Percentiles rank a stretch among this genome's conserved stretches.
Evolutionary conservation across 139 green algal species (phyloP).

Genomic region (Closterium sp.): DNA sequence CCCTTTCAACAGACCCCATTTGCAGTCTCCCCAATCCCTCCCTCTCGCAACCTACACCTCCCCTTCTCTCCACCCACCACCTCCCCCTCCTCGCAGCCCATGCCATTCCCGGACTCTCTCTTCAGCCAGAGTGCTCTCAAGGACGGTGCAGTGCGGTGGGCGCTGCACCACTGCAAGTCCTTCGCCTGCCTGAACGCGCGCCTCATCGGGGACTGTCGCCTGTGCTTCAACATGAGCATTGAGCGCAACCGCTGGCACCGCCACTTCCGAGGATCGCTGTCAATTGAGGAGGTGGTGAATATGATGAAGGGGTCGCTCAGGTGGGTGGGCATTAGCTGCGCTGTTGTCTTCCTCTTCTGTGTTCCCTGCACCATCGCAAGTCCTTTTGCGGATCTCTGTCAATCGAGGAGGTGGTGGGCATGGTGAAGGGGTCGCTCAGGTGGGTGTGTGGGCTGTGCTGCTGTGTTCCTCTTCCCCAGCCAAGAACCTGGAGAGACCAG

Average conservation of each 20-base stretch:
- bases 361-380: conserved; percentile 30
- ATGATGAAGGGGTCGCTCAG: conserved; percentile 23
- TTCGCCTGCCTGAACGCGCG: conserved; percentile 31
- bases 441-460: background rate
- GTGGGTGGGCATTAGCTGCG: too few species aligned
- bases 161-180: conserved; percentile 26
- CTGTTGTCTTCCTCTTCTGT: too few species aligned
- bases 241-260: conserved; percentile 10
- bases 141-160: conserved; percentile 20
- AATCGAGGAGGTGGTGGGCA: conserved; percentile 9
- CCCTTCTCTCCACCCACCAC: background rate
- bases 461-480: too few species aligned
- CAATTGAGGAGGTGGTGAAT: background rate
- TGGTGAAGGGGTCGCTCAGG: conserved; percentile 21
- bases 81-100: background rate
- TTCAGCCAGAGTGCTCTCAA: conserved; percentile 8
- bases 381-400: background rate
- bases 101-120: conserved; percentile 18
- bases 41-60: background rate
- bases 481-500: too few species aligned
- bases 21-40: too few species aligned
- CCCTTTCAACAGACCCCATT: too few species aligned
- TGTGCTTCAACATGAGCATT: conserved; percentile 32
- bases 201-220: conserved; percentile 21
- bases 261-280: background rate